Evolutionary conservation across 2,329 filamentous ascomycete genomes (phyloP), one percentile per base, ranked within the genome.

Genomic region (Monosporascus sp.): DNA sequence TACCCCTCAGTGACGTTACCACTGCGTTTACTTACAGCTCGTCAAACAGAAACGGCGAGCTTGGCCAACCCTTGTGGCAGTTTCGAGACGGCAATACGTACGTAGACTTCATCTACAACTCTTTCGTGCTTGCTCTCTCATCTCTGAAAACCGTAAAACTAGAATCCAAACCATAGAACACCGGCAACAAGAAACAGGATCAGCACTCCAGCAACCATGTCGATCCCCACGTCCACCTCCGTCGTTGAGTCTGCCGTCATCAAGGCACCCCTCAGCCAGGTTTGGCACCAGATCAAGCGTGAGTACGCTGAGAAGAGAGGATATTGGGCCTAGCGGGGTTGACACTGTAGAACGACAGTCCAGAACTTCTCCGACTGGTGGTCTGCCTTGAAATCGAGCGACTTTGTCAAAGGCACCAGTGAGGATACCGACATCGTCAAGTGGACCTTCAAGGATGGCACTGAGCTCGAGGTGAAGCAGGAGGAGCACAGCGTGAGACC

Each of bases 241-340:
- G 82, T 88, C 64, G 74, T 77, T 62, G 85, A 87, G 74, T 84
- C 80, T 52, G 78, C 82, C 65, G 84, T 89, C 70, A 88, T 89
- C 72, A 77, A 81, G 62, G 85, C 85, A 38, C 81, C 81, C 37
- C 79, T 88, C 68, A 78, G 78, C 64, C 70, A 80, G 60, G 85
- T 88, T 68, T 89, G 86, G 86, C 86, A 89, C 75, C 76, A 83
- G 64, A 85, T 89, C 80, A 89, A 89, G 78, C 82, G 67, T 68
- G 59, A 53, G 65, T 61, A 40, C 24, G 8, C 26, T 38, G 44
- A 35, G 22, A n/a, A 16, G 26, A 27, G 6, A n/a, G 1, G 8
- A 22, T 11, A 4, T 38, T 19, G 11, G 22, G 6, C 14, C 35
- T 37, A 41, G 19, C 37, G n/a, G 19, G 41, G n/a, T 19, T 48